These are phyloP conservation scores for Lithospermum erythrorhizon DNA, from an alignment of 257 asterid genomes.

Conservation along the genomic window DNA sequence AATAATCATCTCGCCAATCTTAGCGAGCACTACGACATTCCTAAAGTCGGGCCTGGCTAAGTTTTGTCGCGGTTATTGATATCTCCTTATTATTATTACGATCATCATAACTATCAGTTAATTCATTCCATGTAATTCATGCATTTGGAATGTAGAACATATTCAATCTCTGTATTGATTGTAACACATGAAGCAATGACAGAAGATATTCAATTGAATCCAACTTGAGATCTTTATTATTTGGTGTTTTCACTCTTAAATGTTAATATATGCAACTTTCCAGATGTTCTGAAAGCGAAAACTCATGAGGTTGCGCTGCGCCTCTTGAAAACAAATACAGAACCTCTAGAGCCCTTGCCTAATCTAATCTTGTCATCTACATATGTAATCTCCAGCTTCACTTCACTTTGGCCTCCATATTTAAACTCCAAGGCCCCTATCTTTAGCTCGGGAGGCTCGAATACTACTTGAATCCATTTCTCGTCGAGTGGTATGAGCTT, in stretches of 20 bases:
- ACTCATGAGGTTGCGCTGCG: conserved; percentile 11
- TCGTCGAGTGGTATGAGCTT: conserved; percentile 60
- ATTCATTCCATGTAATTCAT: background rate
- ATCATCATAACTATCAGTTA: background rate
- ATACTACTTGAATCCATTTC: conserved; percentile 80
- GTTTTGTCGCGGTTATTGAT: background rate
- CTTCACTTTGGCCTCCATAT: conserved; percentile 90
- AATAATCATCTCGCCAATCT: conserved; percentile 88
- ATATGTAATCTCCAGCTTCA: conserved; percentile 74
- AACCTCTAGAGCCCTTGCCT: conserved; percentile 89
- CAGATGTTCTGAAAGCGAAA: background rate
- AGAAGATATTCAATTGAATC: too few relatives aligned
- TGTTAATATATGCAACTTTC: background rate
- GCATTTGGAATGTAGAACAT: too few relatives aligned
- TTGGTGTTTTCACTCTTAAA: too few relatives aligned
- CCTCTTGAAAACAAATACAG: conserved; percentile 69
- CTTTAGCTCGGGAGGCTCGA: conserved; percentile 70
- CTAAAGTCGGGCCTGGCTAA: conserved; percentile 80
- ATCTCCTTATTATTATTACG: background rate
- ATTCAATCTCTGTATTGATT: too few relatives aligned
- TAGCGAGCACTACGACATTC: conserved; percentile 48
- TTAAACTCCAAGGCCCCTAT: conserved; percentile 53
- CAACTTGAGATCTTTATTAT: too few relatives aligned
- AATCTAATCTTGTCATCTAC: conserved; percentile 70
- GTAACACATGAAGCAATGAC: background rate